These are phyloP conservation scores for Neurospora hispaniola DNA, from an alignment of 495 filamentous ascomycete species.

Conservation along the genomic window DNA sequence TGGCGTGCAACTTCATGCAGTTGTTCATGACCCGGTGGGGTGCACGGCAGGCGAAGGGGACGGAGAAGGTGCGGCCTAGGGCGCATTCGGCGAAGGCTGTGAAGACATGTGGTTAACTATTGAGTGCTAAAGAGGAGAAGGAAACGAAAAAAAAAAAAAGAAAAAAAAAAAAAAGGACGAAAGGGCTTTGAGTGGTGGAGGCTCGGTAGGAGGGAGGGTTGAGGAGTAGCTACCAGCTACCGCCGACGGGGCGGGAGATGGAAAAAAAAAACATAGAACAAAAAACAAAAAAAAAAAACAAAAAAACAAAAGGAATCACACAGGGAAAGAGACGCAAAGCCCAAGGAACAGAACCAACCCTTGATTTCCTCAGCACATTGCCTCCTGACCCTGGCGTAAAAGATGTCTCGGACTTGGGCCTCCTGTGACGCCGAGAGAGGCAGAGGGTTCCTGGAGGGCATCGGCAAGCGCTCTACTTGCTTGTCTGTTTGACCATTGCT, in stretches of 20 bases:
- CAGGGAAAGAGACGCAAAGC: not conserved
- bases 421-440: slow-evolving; percentile 91
- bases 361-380: slow-evolving; percentile 79
- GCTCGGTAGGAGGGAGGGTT: too few relatives aligned
- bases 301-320: not conserved
- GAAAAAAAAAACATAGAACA: not conserved
- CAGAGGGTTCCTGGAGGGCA: slow-evolving; percentile 67
- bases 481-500: not conserved
- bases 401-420: slow-evolving; percentile 79
- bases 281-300: not conserved
- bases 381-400: slow-evolving; percentile 72
- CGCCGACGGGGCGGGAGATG: not conserved
- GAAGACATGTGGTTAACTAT: not conserved
- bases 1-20: slow-evolving; percentile 83
- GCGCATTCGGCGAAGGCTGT: slow-evolving; percentile 83
- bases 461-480: slow-evolving; percentile 26
- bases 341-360: slow-evolving; percentile 39
- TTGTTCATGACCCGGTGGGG: slow-evolving; percentile 79
- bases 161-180: too few relatives aligned
- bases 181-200: not conserved
- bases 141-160: too few relatives aligned
- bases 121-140: not conserved
- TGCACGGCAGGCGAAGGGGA: slow-evolving; percentile 71
- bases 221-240: not conserved
- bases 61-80: slow-evolving; percentile 68